Conservation (phyloP, 257 asterid species). For the Salvia hispanica region DNA sequence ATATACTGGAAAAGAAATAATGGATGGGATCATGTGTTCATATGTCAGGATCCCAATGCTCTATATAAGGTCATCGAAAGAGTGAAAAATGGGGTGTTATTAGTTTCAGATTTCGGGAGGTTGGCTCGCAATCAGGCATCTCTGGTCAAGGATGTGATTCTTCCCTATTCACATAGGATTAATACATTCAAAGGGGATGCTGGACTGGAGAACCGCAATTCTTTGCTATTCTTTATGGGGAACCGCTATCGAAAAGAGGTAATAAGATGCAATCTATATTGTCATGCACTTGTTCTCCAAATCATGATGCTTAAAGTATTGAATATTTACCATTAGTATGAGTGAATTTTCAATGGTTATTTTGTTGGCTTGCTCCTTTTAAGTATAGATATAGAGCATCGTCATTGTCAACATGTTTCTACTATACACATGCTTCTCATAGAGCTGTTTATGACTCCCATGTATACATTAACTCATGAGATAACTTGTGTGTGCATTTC, state of each 20-base stretch:
- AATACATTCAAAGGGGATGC: slow-evolving; percentile 75
- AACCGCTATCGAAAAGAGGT: slow-evolving; percentile 96
- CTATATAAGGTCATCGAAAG: slow-evolving; percentile 77
- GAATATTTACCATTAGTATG: background rate
- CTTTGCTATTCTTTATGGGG: slow-evolving; percentile 94
- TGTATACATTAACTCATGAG: background rate
- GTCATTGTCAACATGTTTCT: background rate
- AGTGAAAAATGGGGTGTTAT: slow-evolving; percentile 82
- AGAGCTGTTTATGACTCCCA: background rate
- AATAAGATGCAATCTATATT: slow-evolving; percentile 32
- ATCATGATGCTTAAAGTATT: background rate
- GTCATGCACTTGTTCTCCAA: slow-evolving; percentile 14
- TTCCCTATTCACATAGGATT: slow-evolving; percentile 91
- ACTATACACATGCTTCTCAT: slow-evolving; percentile 6
- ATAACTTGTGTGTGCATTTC: background rate
- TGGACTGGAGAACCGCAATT: slow-evolving; percentile 71
- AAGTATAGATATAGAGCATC: no score
- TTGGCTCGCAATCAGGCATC: slow-evolving; percentile 80
- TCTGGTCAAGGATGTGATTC: slow-evolving; percentile 84
- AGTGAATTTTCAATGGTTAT: background rate
- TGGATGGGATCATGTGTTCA: slow-evolving; percentile 94
- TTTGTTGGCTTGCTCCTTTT: background rate
- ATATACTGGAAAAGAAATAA: slow-evolving; percentile 87
- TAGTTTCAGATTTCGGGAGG: slow-evolving; percentile 99
- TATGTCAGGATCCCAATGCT: slow-evolving; percentile 99